Evolutionary conservation across 116 monocot species (phyloP).

Genomic region (Cymodocea nodosa): DNA sequence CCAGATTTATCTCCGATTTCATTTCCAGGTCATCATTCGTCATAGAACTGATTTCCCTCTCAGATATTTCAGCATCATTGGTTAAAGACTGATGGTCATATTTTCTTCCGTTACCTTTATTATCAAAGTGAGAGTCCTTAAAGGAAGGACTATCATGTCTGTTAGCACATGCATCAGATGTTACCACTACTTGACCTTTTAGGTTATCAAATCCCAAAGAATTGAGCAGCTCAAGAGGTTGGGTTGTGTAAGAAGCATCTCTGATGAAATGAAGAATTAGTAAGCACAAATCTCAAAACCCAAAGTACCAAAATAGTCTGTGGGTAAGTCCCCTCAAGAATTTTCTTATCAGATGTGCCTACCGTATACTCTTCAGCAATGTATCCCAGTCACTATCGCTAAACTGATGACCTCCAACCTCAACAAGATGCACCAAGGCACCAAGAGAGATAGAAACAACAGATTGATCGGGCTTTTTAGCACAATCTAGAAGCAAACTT

Average conservation of each 20-base stretch:
- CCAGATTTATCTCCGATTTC: conserved; percentile 14
- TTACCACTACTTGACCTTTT: conserved; percentile 18
- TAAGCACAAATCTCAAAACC: conserved; percentile 1
- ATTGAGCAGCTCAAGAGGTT: conserved; percentile 95
- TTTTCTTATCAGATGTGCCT: conserved; percentile 5
- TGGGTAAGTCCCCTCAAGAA: background rate
- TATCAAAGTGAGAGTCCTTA: conserved; percentile 18
- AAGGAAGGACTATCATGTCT: conserved; percentile 16
- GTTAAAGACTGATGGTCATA: too few species aligned
- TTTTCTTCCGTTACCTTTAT: conserved; percentile 1
- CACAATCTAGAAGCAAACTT: conserved; percentile 93
- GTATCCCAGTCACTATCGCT: conserved; percentile 95
- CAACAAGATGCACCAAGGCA: conserved; percentile 90
- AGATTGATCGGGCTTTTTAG: conserved; percentile 91
- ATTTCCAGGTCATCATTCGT: conserved; percentile 26
- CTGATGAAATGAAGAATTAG: conserved; percentile 25
- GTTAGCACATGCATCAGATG: conserved; percentile 17
- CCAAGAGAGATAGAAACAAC: conserved; percentile 96
- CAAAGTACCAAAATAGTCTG: background rate
- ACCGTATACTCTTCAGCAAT: conserved; percentile 87
- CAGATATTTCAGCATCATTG: conserved; percentile 22
- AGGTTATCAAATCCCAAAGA: conserved; percentile 63
- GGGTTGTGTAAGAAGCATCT: conserved; percentile 95
- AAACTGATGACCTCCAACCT: conserved; percentile 95
- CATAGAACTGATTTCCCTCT: conserved; percentile 10